Evolutionary conservation across 352 stramenopile species (phyloP).

Genomic region (Phytophthora fragariaefolia): DNA sequence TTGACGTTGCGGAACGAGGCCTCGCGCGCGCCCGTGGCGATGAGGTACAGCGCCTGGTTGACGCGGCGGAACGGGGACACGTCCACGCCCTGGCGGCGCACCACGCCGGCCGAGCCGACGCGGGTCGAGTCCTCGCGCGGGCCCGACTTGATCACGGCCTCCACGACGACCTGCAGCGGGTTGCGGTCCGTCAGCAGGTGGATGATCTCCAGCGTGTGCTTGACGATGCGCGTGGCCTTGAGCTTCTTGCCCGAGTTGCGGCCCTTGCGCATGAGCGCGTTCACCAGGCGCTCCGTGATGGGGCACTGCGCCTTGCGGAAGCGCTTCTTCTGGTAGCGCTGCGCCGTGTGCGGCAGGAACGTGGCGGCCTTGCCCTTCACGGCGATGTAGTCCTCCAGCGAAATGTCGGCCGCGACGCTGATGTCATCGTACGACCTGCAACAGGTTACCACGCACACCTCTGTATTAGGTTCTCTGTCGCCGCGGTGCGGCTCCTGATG

Average conservation of each 20-base stretch:
- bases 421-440: constrained; percentile 98
- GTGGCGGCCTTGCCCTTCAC: constrained; percentile 98
- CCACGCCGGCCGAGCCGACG: constrained; percentile 98
- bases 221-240: constrained; percentile 98
- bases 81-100: constrained; percentile 99
- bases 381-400: constrained; percentile 99
- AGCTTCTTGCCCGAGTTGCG: constrained; percentile 99
- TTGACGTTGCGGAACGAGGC: constrained; percentile 99
- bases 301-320: constrained; percentile 99
- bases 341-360: constrained; percentile 99
- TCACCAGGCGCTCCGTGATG: constrained; percentile 98
- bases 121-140: constrained; percentile 99
- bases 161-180: constrained; percentile 97
- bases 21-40: constrained; percentile 97
- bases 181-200: constrained; percentile 99
- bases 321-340: constrained; percentile 99
- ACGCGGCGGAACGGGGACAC: constrained; percentile 99
- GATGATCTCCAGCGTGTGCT: constrained; percentile 99
- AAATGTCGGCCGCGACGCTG: constrained; percentile 97
- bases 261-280: constrained; percentile 98
- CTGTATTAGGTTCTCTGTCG: too few relatives aligned
- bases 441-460: constrained; percentile 15
- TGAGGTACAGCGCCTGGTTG: constrained; percentile 99
- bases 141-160: constrained; percentile 94
- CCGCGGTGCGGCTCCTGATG: too few relatives aligned